Conservation (phyloP, 768 basidiomycete genomes). For the Lactifluus pinguis region DNA sequence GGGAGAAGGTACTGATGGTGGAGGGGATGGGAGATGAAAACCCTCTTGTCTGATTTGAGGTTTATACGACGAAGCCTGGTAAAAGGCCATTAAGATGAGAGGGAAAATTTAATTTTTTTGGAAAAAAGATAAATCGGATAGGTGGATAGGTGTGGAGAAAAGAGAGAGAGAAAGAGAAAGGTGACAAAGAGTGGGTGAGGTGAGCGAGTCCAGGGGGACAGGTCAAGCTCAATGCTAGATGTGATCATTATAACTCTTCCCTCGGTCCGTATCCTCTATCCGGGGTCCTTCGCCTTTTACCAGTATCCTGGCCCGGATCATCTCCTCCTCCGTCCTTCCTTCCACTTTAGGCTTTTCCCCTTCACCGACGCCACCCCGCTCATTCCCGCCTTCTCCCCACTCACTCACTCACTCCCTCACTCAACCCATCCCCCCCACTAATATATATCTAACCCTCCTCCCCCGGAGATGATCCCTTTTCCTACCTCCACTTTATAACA, state of each 20-base stretch:
- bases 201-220: background rate
- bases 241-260: slow-evolving; percentile 5
- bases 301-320: slow-evolving; percentile 16
- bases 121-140: background rate
- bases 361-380: slow-evolving; percentile 17
- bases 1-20: slow-evolving; percentile 27
- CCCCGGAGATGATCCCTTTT: no score
- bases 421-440: background rate
- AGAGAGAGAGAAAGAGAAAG: background rate
- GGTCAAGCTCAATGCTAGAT: background rate
- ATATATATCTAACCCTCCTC: no score
- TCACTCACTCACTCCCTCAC: no score
- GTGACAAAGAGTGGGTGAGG: background rate
- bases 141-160: background rate
- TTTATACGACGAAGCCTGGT: slow-evolving; percentile 35
- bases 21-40: slow-evolving; percentile 52
- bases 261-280: slow-evolving; percentile 5
- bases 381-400: background rate
- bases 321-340: slow-evolving; percentile 3
- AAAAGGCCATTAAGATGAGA: slow-evolving; percentile 29
- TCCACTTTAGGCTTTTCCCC: background rate
- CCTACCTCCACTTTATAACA: background rate
- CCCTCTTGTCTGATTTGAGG: slow-evolving; percentile 64
- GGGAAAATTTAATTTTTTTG: background rate
- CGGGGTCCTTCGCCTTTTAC: slow-evolving; percentile 7